A percentile compares a stretch with the other conserved stretches of the same genome.
Conservation (phyloP, 257 asterid genomes). For the Solanum peruvianum region DNA sequence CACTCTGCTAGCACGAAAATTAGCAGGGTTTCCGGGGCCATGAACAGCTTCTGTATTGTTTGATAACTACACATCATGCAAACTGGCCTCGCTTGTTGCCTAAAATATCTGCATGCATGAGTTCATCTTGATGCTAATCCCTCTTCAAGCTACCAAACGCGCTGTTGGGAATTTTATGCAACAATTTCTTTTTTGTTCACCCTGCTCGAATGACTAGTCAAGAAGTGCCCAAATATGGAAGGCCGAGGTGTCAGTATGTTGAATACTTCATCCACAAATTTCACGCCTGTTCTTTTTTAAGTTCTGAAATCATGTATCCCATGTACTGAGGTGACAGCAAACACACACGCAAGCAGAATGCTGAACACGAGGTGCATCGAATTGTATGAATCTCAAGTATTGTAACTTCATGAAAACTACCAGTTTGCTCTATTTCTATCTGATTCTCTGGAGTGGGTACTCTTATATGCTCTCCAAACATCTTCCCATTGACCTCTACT, state of each 20-base stretch:
- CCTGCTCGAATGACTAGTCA: not conserved
- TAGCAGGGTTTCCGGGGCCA: not conserved
- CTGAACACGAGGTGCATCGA: not conserved
- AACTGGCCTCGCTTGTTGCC: not conserved
- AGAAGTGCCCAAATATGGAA: not conserved
- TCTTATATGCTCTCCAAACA: constrained; percentile 34
- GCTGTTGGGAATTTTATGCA: not conserved
- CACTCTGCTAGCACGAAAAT: not conserved
- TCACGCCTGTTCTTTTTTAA: not conserved
- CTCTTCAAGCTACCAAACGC: not conserved
- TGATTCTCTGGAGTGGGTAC: constrained; percentile 27
- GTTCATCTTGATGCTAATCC: not conserved
- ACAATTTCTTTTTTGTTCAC: not conserved
- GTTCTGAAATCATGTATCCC: not conserved
- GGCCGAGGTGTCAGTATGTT: not conserved
- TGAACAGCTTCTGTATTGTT: not conserved
- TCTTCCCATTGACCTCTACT: constrained; percentile 48
- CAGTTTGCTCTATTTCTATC: constrained; percentile 34
- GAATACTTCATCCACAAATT: not conserved
- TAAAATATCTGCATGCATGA: not conserved
- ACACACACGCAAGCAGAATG: not conserved
- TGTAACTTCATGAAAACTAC: constrained; percentile 12
- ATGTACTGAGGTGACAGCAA: not conserved
- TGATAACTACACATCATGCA: not conserved
- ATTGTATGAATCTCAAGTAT: not conserved